Percentiles rank a stretch among this genome's conserved stretches.
These are phyloP conservation scores for Collybia mongolica DNA, from an alignment of 768 basidiomycete species.

Conservation along the genomic window DNA sequence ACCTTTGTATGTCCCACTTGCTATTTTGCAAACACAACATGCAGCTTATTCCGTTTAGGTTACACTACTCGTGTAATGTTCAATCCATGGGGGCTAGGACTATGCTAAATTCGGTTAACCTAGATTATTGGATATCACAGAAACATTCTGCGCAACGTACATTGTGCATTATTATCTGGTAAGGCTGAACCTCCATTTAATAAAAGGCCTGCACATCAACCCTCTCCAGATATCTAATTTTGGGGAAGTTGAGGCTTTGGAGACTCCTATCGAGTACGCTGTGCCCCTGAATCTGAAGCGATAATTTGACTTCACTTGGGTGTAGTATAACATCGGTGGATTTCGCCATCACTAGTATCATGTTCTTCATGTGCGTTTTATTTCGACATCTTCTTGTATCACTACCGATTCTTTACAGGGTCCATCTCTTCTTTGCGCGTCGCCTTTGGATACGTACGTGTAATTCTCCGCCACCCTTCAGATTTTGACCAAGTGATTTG, in stretches of 20 bases:
- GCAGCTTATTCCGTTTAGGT: neutral
- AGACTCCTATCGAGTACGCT: neutral
- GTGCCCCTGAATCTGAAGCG: neutral
- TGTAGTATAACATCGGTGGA: neutral
- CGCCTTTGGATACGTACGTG: neutral
- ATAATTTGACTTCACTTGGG: neutral
- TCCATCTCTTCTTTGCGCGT: constrained; percentile 2
- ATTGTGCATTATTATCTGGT: no score
- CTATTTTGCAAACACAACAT: no score
- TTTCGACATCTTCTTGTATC: neutral
- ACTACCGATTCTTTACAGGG: neutral
- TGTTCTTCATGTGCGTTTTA: neutral
- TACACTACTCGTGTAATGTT: no score
- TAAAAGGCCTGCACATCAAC: neutral
- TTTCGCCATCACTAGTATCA: neutral
- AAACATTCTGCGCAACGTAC: no score
- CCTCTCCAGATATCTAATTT: constrained; percentile 2
- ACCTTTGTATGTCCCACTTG: neutral
- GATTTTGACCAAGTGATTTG: neutral
- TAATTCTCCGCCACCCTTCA: neutral
- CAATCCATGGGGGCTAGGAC: no score
- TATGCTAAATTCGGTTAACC: no score
- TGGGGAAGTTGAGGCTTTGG: neutral
- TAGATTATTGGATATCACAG: no score
- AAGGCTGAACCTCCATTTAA: no score